phyloP scores from a whole-genome alignment of 75 land plant species.

The Pinus albicaulis region DNA sequence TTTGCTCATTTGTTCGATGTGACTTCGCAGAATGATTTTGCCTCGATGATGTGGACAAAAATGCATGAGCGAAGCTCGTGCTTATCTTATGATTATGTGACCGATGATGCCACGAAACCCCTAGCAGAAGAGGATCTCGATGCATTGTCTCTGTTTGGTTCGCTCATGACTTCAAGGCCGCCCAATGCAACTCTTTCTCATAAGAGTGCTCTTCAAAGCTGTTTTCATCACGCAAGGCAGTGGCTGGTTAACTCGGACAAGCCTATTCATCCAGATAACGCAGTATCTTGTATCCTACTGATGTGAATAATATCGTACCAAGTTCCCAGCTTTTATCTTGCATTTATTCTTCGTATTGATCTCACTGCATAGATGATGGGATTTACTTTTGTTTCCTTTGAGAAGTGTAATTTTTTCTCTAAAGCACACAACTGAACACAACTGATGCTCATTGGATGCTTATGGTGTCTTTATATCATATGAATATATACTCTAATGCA shows the following conservation, averaged over 20 bases:
- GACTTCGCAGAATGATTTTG: slow-evolving; percentile 65
- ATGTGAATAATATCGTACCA: background rate
- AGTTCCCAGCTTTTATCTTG: too few species aligned
- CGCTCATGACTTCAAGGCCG: slow-evolving; percentile 58
- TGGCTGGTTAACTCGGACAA: slow-evolving; percentile 61
- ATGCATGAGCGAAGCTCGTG: slow-evolving; percentile 85
- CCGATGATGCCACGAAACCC: slow-evolving; percentile 79
- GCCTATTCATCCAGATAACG: slow-evolving; percentile 39
- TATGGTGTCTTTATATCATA: too few species aligned
- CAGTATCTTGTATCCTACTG: slow-evolving; percentile 48
- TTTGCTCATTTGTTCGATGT: slow-evolving; percentile 84
- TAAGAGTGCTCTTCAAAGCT: slow-evolving; percentile 58
- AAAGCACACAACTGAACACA: too few species aligned
- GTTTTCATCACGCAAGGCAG: slow-evolving; percentile 64
- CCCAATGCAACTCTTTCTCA: slow-evolving; percentile 62
- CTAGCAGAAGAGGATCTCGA: slow-evolving; percentile 74
- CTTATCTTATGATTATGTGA: slow-evolving; percentile 89
- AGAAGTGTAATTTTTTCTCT: too few species aligned
- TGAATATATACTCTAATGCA: too few species aligned
- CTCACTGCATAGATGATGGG: too few species aligned
- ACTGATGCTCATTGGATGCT: too few species aligned
- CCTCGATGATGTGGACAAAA: slow-evolving; percentile 66
- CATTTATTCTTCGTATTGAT: too few species aligned
- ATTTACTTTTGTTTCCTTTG: too few species aligned
- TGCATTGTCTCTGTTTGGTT: slow-evolving; percentile 47